Base-by-base conservation (phyloP, 75 land plant species). In the Pinus taeda region DNA sequence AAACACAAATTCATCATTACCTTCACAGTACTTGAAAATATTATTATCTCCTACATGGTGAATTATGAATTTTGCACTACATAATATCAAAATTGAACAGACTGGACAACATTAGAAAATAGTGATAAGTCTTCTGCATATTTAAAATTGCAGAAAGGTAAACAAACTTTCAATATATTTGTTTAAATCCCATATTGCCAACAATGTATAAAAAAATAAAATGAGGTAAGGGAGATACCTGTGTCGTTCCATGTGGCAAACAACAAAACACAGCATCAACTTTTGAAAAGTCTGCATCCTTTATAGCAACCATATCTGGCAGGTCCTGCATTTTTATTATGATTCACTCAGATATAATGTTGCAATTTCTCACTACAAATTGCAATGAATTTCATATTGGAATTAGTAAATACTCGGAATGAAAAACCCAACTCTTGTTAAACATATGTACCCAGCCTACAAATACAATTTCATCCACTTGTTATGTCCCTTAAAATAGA, bases 221-320 rank as follows among this genome's bases (percentile, higher is more conserved):
- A 53, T 45, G 26, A 24, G 15, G 33, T 6, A 20, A 55, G 30
- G 15, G 15, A 45, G 53, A 15, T 37, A 92, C 99, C 90, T 96
- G 99, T 13, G 99, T 96, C 12, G 99, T 94, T 73, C 99, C 99
- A 86, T 96, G 99, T 77, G 99, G 99, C 83, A 96, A 87, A 71
- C 99, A 96, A 75, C 99, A 96, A 73, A 96, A 96, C 26, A 94
- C 92, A 74, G 98, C 99, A 89, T 94, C 99, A 56, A 92, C 89
- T 59, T 89, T 73, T n/a, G 93, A 86, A 83, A 96, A 96, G 78
- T 96, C 93, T 24, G 99, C 99, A 92, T 96, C 99, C 45, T 83
- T 85, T 42, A 96, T 76, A 15, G 99, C 88, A 64, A 96, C 87
- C 93, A 96, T 79, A 74, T 89, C 59, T 74, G 99, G 99, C 69